Evolutionary conservation across 2,329 filamentous ascomycete genomes (phyloP).

Genomic region (Ascochyta viciae-villosae): DNA sequence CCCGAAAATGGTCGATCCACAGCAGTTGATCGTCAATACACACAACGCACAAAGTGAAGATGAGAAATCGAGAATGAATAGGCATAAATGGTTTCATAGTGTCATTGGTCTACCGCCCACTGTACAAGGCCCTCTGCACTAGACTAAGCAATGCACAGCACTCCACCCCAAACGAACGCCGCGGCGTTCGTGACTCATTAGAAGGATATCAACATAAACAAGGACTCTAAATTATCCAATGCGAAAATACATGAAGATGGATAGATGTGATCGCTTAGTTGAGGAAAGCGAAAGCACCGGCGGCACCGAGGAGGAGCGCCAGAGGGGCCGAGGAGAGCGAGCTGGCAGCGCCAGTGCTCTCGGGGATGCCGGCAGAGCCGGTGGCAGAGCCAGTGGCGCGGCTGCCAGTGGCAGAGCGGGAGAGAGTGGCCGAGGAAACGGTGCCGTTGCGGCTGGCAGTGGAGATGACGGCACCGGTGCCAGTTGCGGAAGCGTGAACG

Average conservation of each 20-base stretch:
- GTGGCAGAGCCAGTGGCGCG: constrained; percentile 25
- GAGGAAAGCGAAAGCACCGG: constrained; percentile 52
- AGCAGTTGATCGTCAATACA: background rate
- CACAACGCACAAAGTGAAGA: background rate
- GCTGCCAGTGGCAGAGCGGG: constrained; percentile 24
- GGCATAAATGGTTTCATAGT: constrained; percentile 18
- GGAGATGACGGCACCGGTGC: constrained; percentile 17
- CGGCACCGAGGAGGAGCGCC: constrained; percentile 45
- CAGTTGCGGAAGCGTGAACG: constrained; percentile 35
- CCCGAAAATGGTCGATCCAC: background rate
- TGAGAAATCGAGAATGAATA: constrained; percentile 3
- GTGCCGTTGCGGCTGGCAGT: constrained; percentile 36
- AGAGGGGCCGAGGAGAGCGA: constrained; percentile 40
- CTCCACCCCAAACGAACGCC: constrained; percentile 16
- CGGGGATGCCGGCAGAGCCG: constrained; percentile 19
- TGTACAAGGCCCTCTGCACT: constrained; percentile 35
- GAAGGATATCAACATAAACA: constrained; percentile 22
- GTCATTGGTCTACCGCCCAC: constrained; percentile 27
- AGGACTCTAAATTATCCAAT: constrained; percentile 25
- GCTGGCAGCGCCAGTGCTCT: constrained; percentile 43
- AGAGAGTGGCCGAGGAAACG: constrained; percentile 35
- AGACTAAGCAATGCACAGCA: constrained; percentile 35
- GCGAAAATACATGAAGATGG: constrained; percentile 24
- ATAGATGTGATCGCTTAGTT: constrained; percentile 36
- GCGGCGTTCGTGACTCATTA: constrained; percentile 24